Base-by-base conservation (phyloP, 768 basidiomycete genomes). In the Lyophyllum atratum region DNA sequence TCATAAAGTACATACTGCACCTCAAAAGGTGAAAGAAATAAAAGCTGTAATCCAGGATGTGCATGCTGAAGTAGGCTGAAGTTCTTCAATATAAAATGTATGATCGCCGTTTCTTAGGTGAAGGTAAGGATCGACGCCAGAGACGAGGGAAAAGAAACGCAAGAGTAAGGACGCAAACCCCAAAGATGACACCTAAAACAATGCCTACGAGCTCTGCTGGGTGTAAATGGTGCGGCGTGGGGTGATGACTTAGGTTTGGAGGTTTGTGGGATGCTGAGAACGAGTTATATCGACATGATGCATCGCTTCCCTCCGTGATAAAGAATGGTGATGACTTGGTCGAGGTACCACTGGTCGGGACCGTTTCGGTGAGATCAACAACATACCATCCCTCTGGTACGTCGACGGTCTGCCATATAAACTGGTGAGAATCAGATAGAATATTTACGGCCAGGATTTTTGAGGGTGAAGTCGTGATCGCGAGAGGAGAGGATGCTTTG, bases 321-420 rank as follows among this genome's bases (percentile, higher is more conserved):
- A 69, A 70, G 59, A 77, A 74, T 3, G 67, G 65, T 17, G 60
- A 31, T 2, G 74, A 72, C 17, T 65, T 58, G 11, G 64, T 62
- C 21, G 56, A 58, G 24, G 70, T 56, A 7, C 58, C 63, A 26
- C 40, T 24, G 7, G 48, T 56, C 6, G 49, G 54, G 14, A 57
- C 24, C 1, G 65, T 64, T 47, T 70, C 64, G 57, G 61, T 64
- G 2, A 71, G 68, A 42, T 65, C 55, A 11, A 62, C 66, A 33
- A 61, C 62, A 55, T 77, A 76, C 65, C 66, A 64, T 29, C 76
- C 76, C 39, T 62, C 62, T n/a, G 62, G 59, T 14, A 75, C 69
- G 50, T 74, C 68, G 12, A 75, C 73, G 4, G 64, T 54, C 22
- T 52, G 19, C 74, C 75, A 75, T 25, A 54, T 58, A 54, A 66